phyloP scores from a whole-genome alignment of 108 stramenopile species.

The Nitzschia sp. region DNA sequence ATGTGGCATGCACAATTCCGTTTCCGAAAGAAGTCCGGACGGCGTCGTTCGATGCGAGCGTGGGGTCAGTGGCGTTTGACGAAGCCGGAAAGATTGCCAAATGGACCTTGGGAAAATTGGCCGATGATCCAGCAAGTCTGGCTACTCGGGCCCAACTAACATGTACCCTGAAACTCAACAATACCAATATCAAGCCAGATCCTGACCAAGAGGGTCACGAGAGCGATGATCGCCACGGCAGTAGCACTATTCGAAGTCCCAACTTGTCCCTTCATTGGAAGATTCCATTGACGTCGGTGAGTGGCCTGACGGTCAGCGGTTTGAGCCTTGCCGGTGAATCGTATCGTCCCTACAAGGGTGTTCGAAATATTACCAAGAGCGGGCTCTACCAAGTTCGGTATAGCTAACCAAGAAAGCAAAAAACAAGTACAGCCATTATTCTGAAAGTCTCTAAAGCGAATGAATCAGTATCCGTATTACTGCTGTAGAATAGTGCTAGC shows the following conservation, averaged over 20 bases:
- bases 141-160: constrained; percentile 28
- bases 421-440: no score
- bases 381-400: constrained; percentile 87
- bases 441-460: no score
- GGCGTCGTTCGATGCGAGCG: constrained; percentile 78
- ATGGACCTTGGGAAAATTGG: constrained; percentile 90
- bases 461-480: no score
- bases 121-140: constrained; percentile 35
- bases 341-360: constrained; percentile 97
- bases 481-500: no score
- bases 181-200: background rate
- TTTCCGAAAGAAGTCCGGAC: constrained; percentile 90
- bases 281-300: constrained; percentile 91
- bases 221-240: constrained; percentile 25
- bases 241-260: constrained; percentile 41
- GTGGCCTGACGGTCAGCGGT: constrained; percentile 90
- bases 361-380: constrained; percentile 85
- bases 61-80: constrained; percentile 89
- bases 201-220: background rate
- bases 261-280: constrained; percentile 92
- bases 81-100: constrained; percentile 96
- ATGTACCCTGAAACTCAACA: constrained; percentile 19
- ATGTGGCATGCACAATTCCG: constrained; percentile 90
- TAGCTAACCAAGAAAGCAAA: no score
- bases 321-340: constrained; percentile 88